Percentiles rank a stretch among this genome's conserved stretches.
Conservation (phyloP, 176 grass and related monocot species). For the Juncus effusus region DNA sequence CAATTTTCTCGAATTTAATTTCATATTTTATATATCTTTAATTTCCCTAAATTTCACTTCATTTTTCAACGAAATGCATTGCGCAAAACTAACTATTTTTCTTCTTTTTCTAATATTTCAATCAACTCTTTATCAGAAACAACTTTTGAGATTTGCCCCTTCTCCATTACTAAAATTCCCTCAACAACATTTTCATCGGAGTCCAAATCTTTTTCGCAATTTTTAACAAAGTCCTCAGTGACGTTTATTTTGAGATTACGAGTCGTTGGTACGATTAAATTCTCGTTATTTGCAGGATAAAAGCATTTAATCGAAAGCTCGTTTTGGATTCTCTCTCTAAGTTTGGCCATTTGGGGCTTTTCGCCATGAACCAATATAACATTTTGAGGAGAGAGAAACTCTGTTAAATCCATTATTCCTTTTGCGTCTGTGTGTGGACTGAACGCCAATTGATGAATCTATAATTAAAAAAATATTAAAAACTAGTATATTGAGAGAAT, state of each 20-base stretch:
- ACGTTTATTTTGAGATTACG: slow-evolving; percentile 49
- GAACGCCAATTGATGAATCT: slow-evolving; percentile 88
- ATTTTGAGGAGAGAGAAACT: slow-evolving; percentile 77
- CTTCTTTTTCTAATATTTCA: slow-evolving; percentile 36
- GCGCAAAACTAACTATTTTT: slow-evolving; percentile 47
- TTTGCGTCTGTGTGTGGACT: slow-evolving; percentile 89
- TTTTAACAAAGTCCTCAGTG: slow-evolving; percentile 58
- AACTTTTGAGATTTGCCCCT: slow-evolving; percentile 48
- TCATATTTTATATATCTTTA: slow-evolving; percentile 20
- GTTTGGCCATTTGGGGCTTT: slow-evolving; percentile 80
- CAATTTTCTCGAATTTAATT: slow-evolving; percentile 17
- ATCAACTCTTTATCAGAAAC: slow-evolving; percentile 60
- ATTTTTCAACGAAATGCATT: slow-evolving; percentile 28
- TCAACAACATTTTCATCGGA: slow-evolving; percentile 19
- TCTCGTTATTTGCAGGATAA: slow-evolving; percentile 82
- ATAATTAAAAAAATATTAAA: slow-evolving; percentile 19
- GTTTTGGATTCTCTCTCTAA: slow-evolving; percentile 70
- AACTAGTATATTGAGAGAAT: neutral
- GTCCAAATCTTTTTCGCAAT: slow-evolving; percentile 19
- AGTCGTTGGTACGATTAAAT: slow-evolving; percentile 42
- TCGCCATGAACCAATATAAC: slow-evolving; percentile 93
- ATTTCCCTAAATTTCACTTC: neutral
- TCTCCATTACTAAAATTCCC: slow-evolving; percentile 55
- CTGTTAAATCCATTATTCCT: slow-evolving; percentile 87
- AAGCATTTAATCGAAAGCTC: slow-evolving; percentile 66